These are phyloP conservation scores for Populus hybrid DNA, from an alignment of 441 rosid genomes.

Conservation along the genomic window DNA sequence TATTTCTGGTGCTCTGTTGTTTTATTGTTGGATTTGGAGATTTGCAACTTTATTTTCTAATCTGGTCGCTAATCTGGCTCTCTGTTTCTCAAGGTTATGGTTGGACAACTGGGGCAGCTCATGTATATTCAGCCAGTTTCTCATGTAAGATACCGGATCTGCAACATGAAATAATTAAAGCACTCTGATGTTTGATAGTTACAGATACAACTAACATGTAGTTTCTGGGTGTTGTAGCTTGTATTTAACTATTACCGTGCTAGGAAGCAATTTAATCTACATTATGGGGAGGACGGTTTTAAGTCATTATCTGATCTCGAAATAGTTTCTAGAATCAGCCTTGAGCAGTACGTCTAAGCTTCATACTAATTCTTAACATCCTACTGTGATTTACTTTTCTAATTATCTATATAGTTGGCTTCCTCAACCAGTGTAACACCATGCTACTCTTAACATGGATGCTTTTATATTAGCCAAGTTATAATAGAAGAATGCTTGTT, in stretches of 20 bases:
- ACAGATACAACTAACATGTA: not conserved
- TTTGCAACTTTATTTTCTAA: conserved; percentile 18
- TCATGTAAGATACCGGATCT: conserved; percentile 48
- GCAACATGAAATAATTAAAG: conserved; percentile 13
- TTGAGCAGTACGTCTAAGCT: not conserved
- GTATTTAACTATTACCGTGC: not conserved
- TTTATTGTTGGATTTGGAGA: not conserved
- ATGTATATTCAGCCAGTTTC: conserved; percentile 66
- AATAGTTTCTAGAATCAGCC: not conserved
- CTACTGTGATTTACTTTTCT: not conserved
- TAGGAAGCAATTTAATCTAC: not conserved
- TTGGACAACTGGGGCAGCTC: conserved; percentile 64
- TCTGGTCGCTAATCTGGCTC: conserved; percentile 18
- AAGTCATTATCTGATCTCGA: not conserved
- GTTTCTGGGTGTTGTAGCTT: not conserved
- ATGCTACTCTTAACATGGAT: not conserved
- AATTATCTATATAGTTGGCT: not conserved
- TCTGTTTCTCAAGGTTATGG: conserved; percentile 54
- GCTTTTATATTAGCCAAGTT: not conserved
- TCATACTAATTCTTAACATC: not conserved
- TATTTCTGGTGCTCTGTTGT: conserved; percentile 2
- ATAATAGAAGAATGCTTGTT: not conserved
- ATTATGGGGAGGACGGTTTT: not conserved
- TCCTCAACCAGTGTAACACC: not conserved
- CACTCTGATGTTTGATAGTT: conserved; percentile 12